Conservation (phyloP, 2,329 filamentous ascomycete genomes). For the Onygena corvina region DNA sequence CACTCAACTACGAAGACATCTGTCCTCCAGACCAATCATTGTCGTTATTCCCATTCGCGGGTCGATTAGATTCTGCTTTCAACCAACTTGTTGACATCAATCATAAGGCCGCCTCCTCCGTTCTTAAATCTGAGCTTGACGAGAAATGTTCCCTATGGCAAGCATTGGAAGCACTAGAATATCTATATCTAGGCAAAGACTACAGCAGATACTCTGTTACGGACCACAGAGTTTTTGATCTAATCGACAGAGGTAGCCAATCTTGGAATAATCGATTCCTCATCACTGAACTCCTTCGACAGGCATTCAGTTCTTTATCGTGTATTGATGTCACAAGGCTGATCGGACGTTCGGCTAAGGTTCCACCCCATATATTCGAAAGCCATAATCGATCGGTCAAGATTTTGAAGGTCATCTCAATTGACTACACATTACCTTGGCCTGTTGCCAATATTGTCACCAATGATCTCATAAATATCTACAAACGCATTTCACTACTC, state of each 20-base stretch:
- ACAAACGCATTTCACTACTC: conserved; percentile 62
- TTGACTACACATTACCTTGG: conserved; percentile 58
- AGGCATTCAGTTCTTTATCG: conserved; percentile 47
- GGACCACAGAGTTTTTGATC: conserved; percentile 58
- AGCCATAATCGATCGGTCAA: conserved; percentile 48
- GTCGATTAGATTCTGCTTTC: conserved; percentile 61
- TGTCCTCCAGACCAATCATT: conserved; percentile 30
- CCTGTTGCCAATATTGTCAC: conserved; percentile 60
- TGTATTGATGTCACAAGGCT: conserved; percentile 51
- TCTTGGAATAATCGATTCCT: conserved; percentile 72
- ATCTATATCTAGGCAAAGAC: conserved; percentile 66
- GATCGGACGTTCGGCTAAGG: conserved; percentile 41
- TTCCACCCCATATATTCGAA: conserved; percentile 34
- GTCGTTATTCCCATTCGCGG: conserved; percentile 38
- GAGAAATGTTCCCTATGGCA: conserved; percentile 54
- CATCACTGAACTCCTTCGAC: conserved; percentile 64
- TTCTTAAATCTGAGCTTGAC: conserved; percentile 56
- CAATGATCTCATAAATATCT: conserved; percentile 49
- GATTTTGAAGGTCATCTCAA: conserved; percentile 49
- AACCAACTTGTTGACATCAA: conserved; percentile 65
- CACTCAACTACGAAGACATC: conserved; percentile 23
- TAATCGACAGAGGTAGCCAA: conserved; percentile 50
- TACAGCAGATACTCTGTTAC: conserved; percentile 56
- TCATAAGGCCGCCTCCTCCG: conserved; percentile 55
- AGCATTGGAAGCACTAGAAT: conserved; percentile 54